Conservation (phyloP, 2,329 filamentous ascomycete species). For the Beauveria bassiana region DNA sequence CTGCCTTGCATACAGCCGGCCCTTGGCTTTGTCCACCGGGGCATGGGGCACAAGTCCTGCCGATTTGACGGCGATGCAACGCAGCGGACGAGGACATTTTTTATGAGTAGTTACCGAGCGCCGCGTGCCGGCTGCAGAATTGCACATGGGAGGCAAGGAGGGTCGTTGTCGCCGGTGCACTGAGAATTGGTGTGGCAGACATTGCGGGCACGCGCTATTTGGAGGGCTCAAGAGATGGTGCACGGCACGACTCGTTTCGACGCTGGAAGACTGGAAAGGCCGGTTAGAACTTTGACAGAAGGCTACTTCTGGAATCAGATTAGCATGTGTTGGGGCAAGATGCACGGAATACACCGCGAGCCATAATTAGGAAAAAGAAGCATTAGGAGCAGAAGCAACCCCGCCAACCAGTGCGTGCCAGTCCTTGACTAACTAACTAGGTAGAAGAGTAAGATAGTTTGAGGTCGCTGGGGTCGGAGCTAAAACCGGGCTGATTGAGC, state of each 20-base stretch:
- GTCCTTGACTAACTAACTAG: too few relatives aligned
- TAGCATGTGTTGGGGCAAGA: neutral
- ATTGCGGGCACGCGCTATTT: neutral
- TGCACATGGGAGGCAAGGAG: neutral
- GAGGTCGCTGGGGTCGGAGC: neutral
- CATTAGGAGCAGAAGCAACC: neutral
- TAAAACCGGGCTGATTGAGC: neutral
- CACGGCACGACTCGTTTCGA: neutral
- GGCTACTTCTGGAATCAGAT: neutral
- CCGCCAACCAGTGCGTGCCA: neutral
- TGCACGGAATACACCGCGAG: neutral
- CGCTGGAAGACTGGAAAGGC: neutral
- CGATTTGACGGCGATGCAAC: conserved; percentile 5
- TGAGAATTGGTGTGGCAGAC: neutral
- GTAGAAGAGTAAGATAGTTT: neutral
- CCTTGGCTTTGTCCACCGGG: neutral
- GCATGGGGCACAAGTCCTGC: neutral
- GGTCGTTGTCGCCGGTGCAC: neutral
- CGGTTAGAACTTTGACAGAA: neutral
- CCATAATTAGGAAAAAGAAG: too few relatives aligned
- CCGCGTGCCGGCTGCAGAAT: neutral
- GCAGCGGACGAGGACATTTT: neutral
- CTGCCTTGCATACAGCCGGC: conserved; percentile 2
- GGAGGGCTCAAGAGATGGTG: neutral
- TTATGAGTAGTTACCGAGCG: neutral